Percentiles rank a stretch among this genome's conserved stretches.
Conservation (phyloP, 2,329 filamentous ascomycete species). For the Pseudogymnoascus sp. region DNA sequence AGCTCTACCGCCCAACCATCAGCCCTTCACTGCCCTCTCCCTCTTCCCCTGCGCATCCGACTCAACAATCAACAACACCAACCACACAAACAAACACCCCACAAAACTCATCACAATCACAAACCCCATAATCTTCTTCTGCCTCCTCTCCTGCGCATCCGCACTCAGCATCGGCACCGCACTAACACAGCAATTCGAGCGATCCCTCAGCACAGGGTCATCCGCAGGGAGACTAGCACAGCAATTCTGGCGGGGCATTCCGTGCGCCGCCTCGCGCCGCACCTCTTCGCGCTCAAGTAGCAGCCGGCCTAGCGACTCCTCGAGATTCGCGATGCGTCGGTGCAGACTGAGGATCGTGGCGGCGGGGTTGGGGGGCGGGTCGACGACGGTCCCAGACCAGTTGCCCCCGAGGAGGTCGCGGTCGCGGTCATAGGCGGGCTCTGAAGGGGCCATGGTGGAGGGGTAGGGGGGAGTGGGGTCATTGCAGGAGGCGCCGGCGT, state of each 20-base stretch:
- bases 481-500: background rate
- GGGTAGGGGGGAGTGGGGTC: background rate
- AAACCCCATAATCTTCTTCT: background rate
- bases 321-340: background rate
- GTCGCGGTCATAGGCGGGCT: background rate
- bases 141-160: slow-evolving; percentile 2
- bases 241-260: background rate
- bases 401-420: background rate
- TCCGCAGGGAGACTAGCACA: background rate
- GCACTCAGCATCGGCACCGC: background rate
- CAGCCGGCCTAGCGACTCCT: background rate
- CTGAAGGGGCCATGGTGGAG: background rate
- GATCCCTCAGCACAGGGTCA: background rate
- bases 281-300: background rate
- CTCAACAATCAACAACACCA: slow-evolving; percentile 5
- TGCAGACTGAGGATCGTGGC: background rate
- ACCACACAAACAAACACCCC: slow-evolving; percentile 5
- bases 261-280: background rate
- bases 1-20: too few species aligned
- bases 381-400: background rate
- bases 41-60: background rate
- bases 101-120: background rate
- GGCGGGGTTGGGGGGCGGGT: background rate
- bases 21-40: background rate
- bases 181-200: background rate